Evolutionary conservation across 768 basidiomycete genomes (phyloP), one percentile per base, ranked within the genome.

Genomic region (Ephemerocybe angulata): DNA sequence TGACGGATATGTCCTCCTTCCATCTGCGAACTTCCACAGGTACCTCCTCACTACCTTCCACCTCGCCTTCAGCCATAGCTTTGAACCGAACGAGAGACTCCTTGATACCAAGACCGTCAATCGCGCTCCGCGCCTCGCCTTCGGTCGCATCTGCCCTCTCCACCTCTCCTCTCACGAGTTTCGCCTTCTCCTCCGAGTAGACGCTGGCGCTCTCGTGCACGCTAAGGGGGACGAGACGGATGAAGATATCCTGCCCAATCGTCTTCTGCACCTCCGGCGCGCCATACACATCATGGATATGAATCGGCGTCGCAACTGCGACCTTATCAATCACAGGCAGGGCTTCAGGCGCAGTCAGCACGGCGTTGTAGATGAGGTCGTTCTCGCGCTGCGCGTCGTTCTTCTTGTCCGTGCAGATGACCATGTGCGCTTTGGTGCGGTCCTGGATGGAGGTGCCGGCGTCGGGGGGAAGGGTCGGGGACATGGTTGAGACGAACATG

Each of bases 121-220:
- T 68, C 22, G 85, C 84, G 44, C 89, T 89, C 59, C 83, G 75
- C 30, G 82, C 81, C 67, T 95, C 91, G 4, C 78, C 87, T 64
- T 97, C 93, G 0, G 88, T 86, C 22, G 82, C 74, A 58, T 98
- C 95, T 0, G 85, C 87, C 50, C 85, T 83, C 75, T 98, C 96
- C 7, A 88, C 90, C 67, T 98, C 94, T 4, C 77, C 83, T 37
- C 97, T 80, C 7, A 94, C 93, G 25, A 78, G 68, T 70, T 99
- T 98, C 21, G 96, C 97, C 74, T 98, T 98, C 73, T 99, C 97
- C 70, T 99, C 97, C 0, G 93, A 96, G 69, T 99, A 99, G 13
- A 99, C 86, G 55, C 88, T 90, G 13, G 96, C 96, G 59, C 90
- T 90, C 72, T 98, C 95, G 66, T 98, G 95, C 5, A 99, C 93